Conservation (phyloP, 257 asterid genomes). For the Ballota nigra region DNA sequence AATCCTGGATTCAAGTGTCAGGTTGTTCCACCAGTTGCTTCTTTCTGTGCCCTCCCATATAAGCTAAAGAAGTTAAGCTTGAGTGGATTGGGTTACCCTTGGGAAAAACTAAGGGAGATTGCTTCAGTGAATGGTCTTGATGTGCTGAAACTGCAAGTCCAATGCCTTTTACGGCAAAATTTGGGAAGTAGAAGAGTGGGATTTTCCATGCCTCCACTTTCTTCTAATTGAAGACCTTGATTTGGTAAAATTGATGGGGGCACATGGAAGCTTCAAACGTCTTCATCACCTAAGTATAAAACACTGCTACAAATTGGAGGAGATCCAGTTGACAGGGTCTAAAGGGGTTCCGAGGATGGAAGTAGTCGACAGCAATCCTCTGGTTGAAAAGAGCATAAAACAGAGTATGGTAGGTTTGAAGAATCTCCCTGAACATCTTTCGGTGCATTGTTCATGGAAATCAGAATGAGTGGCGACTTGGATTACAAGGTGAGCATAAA, state of each 20-base stretch:
- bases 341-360: not conserved
- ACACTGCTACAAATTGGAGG: not conserved
- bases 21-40: not conserved
- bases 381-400: not conserved
- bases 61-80: not conserved
- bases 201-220: not conserved
- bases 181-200: not conserved
- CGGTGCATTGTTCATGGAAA: not conserved
- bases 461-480: not conserved
- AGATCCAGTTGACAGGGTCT: not conserved
- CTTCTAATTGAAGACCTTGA: not conserved
- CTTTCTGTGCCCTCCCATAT: not conserved
- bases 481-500: not conserved
- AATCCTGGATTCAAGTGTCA: not conserved
- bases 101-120: not conserved
- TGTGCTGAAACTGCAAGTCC: not conserved
- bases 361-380: not conserved
- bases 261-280: not conserved
- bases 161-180: not conserved
- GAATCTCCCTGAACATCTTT: not conserved
- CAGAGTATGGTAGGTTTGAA: not conserved
- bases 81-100: not conserved
- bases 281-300: not conserved
- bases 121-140: not conserved
- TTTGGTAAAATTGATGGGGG: not conserved